Percentiles rank a stretch among this genome's conserved stretches.
Conservation (phyloP, 1,284 basidiomycete genomes). For the Cutaneotrichosporon cavernicola region DNA sequence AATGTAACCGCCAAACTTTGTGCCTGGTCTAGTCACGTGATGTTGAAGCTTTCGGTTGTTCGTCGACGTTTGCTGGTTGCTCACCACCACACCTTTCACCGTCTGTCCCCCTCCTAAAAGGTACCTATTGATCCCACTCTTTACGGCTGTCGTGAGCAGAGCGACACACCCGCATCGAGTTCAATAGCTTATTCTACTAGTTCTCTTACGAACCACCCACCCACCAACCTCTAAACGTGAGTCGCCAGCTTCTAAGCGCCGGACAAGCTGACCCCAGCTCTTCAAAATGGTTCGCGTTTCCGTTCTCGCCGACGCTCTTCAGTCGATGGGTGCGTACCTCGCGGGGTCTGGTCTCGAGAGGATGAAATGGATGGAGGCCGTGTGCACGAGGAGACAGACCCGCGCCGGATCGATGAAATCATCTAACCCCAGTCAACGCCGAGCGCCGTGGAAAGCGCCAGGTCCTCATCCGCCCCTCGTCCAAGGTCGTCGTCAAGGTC, state of each 20-base stretch:
- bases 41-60: not conserved
- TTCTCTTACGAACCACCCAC: conserved; percentile 9
- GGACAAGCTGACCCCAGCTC: conserved; percentile 2
- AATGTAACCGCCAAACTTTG: not conserved
- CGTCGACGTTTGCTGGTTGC: not conserved
- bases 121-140: conserved; percentile 35
- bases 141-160: conserved; percentile 43
- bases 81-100: conserved; percentile 4
- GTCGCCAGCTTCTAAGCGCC: not conserved
- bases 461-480: conserved; percentile 90
- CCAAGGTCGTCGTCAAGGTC: conserved; percentile 95
- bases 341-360: not conserved
- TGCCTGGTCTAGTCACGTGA: not conserved
- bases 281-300: conserved; percentile 54
- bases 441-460: conserved; percentile 97
- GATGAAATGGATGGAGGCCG: not conserved
- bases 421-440: conserved; percentile 68
- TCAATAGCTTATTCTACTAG: conserved; percentile 49
- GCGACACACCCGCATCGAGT: conserved; percentile 52
- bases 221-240: conserved; percentile 1
- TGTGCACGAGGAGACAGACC: conserved; percentile 1
- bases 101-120: conserved; percentile 17
- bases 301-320: conserved; percentile 65
- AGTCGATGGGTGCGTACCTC: conserved; percentile 60
- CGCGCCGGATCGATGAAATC: not conserved